Evolutionary conservation across 2,329 filamentous ascomycete species (phyloP), one percentile per base, ranked within the genome.

Genomic region (Periconia sp.): DNA sequence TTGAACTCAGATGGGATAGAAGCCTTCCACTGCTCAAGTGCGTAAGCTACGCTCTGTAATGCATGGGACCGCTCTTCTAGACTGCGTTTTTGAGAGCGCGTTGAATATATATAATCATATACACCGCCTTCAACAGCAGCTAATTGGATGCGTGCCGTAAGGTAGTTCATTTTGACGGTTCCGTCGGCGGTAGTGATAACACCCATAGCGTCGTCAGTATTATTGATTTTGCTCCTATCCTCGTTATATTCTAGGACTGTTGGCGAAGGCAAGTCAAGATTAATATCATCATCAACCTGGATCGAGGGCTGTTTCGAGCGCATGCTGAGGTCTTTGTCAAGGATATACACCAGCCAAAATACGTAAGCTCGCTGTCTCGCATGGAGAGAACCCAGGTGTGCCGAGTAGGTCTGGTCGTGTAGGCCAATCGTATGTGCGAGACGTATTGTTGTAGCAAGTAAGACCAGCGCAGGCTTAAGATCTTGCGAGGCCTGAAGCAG

Each of bases 271-370:
- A 57, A 42, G 22, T 61, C 56, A 40, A 61, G 50, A 43, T 61
- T 40, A 33, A 61, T 48, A 36, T 61, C 57, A 34, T 45, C 46
- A 36, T 61, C 55, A 34, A 47, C 21, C 36, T 59, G 55, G 32
- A 61, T 46, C 16, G 57, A 51, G 8, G 57, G 53, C 36, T 59
- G 57, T 48, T 54, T 52, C 16, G 47, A 50, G 36, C 53, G 53
- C 53, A 61, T 53, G 42, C 57, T 59, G 36, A 61, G 43, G 40
- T 61, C 57, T 48, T 51, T 57, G 41, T 59, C 57, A 37, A 66
- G 56, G 31, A 65, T 50, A 46, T 66, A 66, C 16, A 55, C 59
- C 33, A 65, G 38, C 62, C 63, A 66, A 42, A 66, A 63, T 37
- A 65, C 62, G 35, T 47, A 38, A 28, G 41, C 52, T 8, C 58